A percentile compares a stretch with the other conserved stretches of the same genome.
Conservation (phyloP, 73 alveolate species). For the Paramecium sonneborni region DNA sequence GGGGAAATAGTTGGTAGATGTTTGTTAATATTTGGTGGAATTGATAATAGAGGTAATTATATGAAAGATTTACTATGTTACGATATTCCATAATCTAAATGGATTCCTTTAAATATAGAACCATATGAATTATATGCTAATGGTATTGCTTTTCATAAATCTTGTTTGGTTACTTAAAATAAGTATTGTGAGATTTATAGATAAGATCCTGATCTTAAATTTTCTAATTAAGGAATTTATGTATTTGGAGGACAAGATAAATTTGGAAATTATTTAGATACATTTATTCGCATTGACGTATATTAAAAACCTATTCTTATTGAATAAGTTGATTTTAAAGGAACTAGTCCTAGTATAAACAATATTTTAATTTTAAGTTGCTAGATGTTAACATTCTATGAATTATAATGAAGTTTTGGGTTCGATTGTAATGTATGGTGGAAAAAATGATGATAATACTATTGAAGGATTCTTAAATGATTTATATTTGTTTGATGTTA, state of each 20-base stretch:
- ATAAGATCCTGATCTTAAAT: neutral
- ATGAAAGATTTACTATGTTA: neutral
- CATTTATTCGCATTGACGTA: neutral
- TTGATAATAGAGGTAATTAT: constrained; percentile 1
- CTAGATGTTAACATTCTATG: constrained; percentile 52
- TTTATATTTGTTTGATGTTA: neutral
- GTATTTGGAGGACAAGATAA: constrained; percentile 40
- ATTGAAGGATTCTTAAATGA: constrained; percentile 15
- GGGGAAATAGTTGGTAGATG: constrained; percentile 4
- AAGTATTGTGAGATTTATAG: neutral
- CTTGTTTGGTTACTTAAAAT: neutral
- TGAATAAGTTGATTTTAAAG: neutral
- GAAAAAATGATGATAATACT: constrained; percentile 36
- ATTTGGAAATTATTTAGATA: constrained; percentile 27
- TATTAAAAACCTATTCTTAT: neutral
- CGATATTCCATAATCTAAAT: neutral
- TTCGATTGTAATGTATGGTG: constrained; percentile 12
- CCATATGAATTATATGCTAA: neutral
- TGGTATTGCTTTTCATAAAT: constrained; percentile 43
- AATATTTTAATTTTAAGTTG: neutral
- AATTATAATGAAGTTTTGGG: neutral
- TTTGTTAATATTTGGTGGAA: neutral
- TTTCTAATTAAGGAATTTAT: constrained; percentile 23
- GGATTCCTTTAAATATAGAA: neutral
- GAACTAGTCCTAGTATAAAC: constrained; percentile 34